Evolutionary conservation across 2,329 filamentous ascomycete genomes (phyloP).

Genomic region (Bipolaris gigantea): DNA sequence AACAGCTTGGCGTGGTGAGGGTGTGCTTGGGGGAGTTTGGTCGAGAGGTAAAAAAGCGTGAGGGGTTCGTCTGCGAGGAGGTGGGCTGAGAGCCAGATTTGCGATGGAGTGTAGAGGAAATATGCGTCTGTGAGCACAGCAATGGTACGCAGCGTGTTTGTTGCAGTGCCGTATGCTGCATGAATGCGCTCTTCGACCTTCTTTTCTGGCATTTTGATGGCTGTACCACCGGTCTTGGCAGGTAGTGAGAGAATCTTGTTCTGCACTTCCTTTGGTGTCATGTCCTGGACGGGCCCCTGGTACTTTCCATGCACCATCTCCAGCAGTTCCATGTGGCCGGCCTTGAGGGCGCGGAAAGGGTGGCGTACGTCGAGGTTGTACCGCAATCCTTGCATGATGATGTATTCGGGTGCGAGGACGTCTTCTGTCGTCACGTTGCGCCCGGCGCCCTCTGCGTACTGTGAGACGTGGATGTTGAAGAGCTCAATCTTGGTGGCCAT

Average conservation of each 20-base stretch:
- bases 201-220: conserved; percentile 17
- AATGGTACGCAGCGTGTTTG: conserved; percentile 59
- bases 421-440: conserved; percentile 70
- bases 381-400: conserved; percentile 86
- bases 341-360: conserved; percentile 84
- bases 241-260: conserved; percentile 35
- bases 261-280: conserved; percentile 30
- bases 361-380: conserved; percentile 94
- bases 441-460: conserved; percentile 56
- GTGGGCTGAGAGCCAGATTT: conserved; percentile 86
- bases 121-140: conserved; percentile 92
- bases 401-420: conserved; percentile 87
- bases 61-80: conserved; percentile 72
- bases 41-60: conserved; percentile 50
- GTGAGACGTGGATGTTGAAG: conserved; percentile 67
- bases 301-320: conserved; percentile 65
- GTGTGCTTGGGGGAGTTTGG: conserved; percentile 45
- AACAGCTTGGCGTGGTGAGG: conserved; percentile 41
- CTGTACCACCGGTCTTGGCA: conserved; percentile 15
- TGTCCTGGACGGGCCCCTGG: conserved; percentile 33
- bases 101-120: conserved; percentile 91
- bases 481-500: conserved; percentile 93
- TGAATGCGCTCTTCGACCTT: conserved; percentile 52
- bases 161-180: conserved; percentile 71
- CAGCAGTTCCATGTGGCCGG: conserved; percentile 79